Evolutionary conservation across 352 stramenopile genomes (phyloP).

Genomic region (Pythium inflatum): DNA sequence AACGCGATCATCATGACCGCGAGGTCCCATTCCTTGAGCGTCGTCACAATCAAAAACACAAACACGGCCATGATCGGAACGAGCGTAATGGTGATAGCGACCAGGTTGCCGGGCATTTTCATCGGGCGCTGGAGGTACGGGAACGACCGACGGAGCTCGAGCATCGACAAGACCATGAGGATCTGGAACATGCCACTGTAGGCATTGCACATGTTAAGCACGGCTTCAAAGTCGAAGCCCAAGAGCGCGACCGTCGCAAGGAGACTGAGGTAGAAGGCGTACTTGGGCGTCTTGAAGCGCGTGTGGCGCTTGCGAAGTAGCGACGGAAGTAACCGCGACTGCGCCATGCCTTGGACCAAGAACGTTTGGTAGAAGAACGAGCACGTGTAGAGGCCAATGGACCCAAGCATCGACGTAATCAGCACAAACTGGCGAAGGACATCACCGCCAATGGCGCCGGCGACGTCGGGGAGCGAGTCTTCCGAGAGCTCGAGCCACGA

Average conservation of each 20-base stretch:
- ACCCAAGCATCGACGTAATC: slow-evolving; percentile 51
- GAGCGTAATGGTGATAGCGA: neutral
- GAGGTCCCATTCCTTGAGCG: slow-evolving; percentile 11
- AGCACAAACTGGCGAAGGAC: slow-evolving; percentile 69
- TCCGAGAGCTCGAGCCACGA: slow-evolving; percentile 26
- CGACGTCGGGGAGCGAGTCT: slow-evolving; percentile 26
- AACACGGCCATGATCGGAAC: neutral
- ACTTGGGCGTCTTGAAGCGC: slow-evolving; percentile 21
- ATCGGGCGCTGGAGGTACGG: slow-evolving; percentile 45
- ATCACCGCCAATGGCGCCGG: slow-evolving; percentile 50
- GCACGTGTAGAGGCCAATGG: slow-evolving; percentile 81
- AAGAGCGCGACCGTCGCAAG: slow-evolving; percentile 16
- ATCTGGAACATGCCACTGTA: slow-evolving; percentile 69
- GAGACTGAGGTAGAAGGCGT: slow-evolving; percentile 10
- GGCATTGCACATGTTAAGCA: slow-evolving; percentile 76
- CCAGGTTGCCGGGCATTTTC: slow-evolving; percentile 9
- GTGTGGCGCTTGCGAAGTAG: slow-evolving; percentile 71
- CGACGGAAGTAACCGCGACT: slow-evolving; percentile 71
- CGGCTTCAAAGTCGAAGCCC: slow-evolving; percentile 43
- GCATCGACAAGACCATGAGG: slow-evolving; percentile 78
- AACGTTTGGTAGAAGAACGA: slow-evolving; percentile 89
- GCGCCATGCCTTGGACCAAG: slow-evolving; percentile 61
- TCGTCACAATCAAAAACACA: slow-evolving; percentile 11
- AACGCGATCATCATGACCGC: slow-evolving; percentile 18
- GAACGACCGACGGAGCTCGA: slow-evolving; percentile 64